A percentile compares a stretch with the other conserved stretches of the same genome.
Conservation (phyloP, 495 filamentous ascomycete species). For the Evernia prunastri region DNA sequence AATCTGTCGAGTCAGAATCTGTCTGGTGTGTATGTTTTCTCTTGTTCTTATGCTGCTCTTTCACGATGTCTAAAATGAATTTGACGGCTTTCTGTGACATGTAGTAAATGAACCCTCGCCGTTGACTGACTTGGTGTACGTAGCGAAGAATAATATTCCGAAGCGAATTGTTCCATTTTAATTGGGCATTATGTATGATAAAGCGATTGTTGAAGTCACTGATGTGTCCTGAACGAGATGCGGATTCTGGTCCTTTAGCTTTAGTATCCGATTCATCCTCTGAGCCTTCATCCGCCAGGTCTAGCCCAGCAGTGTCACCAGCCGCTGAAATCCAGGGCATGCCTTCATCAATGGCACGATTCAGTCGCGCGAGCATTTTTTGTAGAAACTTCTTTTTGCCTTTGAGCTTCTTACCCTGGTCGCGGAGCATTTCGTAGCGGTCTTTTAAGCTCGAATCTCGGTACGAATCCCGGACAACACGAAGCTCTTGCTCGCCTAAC, state of each 20-base stretch:
- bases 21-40: conserved; percentile 47
- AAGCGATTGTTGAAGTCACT: conserved; percentile 98
- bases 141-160: conserved; percentile 95
- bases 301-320: conserved; percentile 22
- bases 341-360: conserved; percentile 46
- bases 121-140: conserved; percentile 93
- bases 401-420: conserved; percentile 62
- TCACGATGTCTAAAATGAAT: conserved; percentile 94
- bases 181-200: conserved; percentile 91
- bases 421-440: conserved; percentile 61
- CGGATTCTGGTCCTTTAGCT: conserved; percentile 4
- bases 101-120: conserved; percentile 96
- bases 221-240: conserved; percentile 51
- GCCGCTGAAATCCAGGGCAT: conserved; percentile 29
- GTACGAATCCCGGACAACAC: conserved; percentile 49
- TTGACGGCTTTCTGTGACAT: conserved; percentile 92
- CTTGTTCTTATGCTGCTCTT: conserved; percentile 68
- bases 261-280: conserved; percentile 14
- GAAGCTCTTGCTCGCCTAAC: conserved; percentile 59
- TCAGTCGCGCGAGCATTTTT: conserved; percentile 63
- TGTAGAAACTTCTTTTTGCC: conserved; percentile 73
- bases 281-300: conserved; percentile 9
- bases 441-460: conserved; percentile 46
- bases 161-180: conserved; percentile 97
- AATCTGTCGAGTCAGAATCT: conserved; percentile 29